Percentiles rank a stretch among this genome's conserved stretches.
phyloP scores from a whole-genome alignment of 306 rosid genomes.

The Quercus parvula region DNA sequence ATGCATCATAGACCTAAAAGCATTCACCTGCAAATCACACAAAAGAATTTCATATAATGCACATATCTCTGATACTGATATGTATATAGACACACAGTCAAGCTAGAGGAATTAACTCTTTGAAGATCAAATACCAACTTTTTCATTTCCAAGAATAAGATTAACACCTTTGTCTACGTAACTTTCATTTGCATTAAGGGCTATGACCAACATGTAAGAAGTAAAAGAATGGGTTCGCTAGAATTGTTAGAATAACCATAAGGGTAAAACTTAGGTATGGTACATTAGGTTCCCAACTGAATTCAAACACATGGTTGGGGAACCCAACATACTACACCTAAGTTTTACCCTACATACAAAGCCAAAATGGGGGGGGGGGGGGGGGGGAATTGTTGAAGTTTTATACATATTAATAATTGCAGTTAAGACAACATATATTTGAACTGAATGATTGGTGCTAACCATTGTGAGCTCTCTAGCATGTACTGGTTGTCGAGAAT shows the following conservation, averaged over 20 bases:
- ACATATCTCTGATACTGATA: background rate
- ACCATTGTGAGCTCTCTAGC: slow-evolving; percentile 87
- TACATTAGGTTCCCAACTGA: too few relatives aligned
- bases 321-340: too few relatives aligned
- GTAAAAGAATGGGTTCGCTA: background rate
- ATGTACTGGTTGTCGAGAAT: slow-evolving; percentile 78
- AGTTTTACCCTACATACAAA: too few relatives aligned
- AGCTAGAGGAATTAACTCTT: background rate
- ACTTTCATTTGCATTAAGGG: background rate
- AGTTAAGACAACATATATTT: background rate
- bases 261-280: background rate
- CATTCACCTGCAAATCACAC: slow-evolving; percentile 69
- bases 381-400: background rate
- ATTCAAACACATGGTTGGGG: too few relatives aligned
- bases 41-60: slow-evolving; percentile 8
- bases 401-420: background rate
- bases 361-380: too few relatives aligned
- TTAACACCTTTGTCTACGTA: background rate
- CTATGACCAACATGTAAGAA: background rate
- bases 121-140: background rate
- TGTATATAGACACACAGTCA: too few relatives aligned
- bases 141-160: background rate
- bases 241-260: background rate
- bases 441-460: background rate
- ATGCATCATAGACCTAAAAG: slow-evolving; percentile 89